A percentile compares a stretch with the other conserved stretches of the same genome.
Conservation (phyloP, 768 basidiomycete genomes). For the Lactifluus hygrophoroides region DNA sequence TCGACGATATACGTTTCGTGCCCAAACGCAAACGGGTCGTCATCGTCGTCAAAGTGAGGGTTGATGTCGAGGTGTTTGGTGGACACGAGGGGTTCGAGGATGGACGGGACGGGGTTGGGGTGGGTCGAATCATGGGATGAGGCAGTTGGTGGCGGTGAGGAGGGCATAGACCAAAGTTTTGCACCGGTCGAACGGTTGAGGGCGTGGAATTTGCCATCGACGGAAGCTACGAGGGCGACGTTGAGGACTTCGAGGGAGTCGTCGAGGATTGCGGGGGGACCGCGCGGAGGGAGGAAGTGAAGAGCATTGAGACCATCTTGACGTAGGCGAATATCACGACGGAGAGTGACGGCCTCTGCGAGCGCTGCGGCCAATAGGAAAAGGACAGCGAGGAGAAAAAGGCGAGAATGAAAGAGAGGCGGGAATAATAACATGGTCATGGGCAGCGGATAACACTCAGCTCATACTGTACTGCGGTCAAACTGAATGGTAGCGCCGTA, state of each 20-base stretch:
- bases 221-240: conserved; percentile 81
- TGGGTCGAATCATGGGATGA: conserved; percentile 9
- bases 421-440: conserved; percentile 14
- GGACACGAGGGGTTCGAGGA: conserved; percentile 65
- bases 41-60: conserved; percentile 47
- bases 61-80: conserved; percentile 55
- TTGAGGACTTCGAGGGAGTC: conserved; percentile 62
- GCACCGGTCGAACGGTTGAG: conserved; percentile 80
- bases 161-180: conserved; percentile 82
- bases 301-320: conserved; percentile 1
- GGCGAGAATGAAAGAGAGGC: conserved; percentile 11
- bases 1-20: conserved; percentile 89
- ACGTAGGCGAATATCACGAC: conserved; percentile 9
- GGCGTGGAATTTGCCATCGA: conserved; percentile 93
- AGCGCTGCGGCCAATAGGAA: conserved; percentile 22
- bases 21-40: no score
- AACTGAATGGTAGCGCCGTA: no score
- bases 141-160: conserved; percentile 37
- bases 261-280: conserved; percentile 11
- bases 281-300: conserved; percentile 18
- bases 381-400: conserved; percentile 16
- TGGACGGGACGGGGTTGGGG: conserved; percentile 31
- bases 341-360: conserved; percentile 24
- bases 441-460: background rate
- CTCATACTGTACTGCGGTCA: no score